Percentiles rank a stretch among this genome's conserved stretches.
Conservation (phyloP, 2,329 filamentous ascomycete species). For the Curvularia spicifera region DNA sequence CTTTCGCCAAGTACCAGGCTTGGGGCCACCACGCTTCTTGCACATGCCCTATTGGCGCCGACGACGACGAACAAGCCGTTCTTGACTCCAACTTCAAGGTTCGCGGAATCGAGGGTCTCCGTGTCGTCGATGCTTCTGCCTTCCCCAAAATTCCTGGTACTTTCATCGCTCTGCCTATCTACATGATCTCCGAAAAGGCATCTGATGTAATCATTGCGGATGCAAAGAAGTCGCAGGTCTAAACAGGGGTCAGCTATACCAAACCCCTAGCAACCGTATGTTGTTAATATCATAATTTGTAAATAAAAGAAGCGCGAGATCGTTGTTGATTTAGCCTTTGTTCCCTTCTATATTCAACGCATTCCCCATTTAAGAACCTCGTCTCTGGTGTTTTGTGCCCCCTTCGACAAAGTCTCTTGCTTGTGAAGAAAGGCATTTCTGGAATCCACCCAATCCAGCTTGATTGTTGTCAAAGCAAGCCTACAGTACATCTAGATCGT, state of each 20-base stretch:
- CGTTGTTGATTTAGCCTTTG: not conserved
- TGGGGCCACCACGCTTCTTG: constrained; percentile 64
- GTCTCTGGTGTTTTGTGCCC: not conserved
- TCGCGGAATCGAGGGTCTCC: constrained; percentile 59
- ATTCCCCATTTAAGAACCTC: not conserved
- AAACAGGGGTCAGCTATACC: not conserved
- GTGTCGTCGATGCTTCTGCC: constrained; percentile 53
- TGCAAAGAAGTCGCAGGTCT: constrained; percentile 9
- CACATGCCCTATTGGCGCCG: constrained; percentile 63
- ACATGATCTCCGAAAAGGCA: constrained; percentile 67
- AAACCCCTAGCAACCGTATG: not conserved
- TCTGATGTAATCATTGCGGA: constrained; percentile 61
- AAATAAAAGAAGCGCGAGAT: not conserved
- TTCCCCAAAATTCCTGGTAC: constrained; percentile 56
- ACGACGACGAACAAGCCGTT: constrained; percentile 58
- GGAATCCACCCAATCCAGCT: not conserved
- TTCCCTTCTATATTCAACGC: not conserved
- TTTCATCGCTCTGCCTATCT: constrained; percentile 60
- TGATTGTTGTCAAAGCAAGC: not conserved
- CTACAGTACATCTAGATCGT: not conserved
- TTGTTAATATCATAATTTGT: constrained; percentile 3
- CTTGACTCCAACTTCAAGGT: constrained; percentile 62
- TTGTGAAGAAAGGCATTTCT: not conserved
- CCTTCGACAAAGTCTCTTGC: not conserved
- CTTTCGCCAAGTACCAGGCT: constrained; percentile 35